These are phyloP conservation scores for Fagopyrum tataricum DNA, from an alignment of 148 eudicot species.

Conservation along the genomic window DNA sequence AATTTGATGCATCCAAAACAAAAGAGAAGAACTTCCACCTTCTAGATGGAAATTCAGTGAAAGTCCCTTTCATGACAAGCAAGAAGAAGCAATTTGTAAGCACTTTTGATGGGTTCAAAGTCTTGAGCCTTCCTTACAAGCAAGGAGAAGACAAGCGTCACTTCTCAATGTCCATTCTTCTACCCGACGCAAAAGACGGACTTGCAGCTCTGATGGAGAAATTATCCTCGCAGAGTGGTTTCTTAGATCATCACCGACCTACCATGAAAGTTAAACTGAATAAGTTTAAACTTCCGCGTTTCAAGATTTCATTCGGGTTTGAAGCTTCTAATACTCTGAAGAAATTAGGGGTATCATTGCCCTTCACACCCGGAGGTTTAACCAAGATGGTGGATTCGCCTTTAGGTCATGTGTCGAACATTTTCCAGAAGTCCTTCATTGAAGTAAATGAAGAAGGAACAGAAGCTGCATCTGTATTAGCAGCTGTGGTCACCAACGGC, in stretches of 20 bases:
- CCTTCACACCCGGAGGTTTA: constrained; percentile 57
- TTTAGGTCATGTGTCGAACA: constrained; percentile 48
- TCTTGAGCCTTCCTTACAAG: constrained; percentile 63
- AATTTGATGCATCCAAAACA: constrained; percentile 57
- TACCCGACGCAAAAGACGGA: constrained; percentile 72
- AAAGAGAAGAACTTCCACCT: constrained; percentile 65
- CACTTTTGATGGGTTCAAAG: constrained; percentile 59
- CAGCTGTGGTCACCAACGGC: constrained; percentile 33
- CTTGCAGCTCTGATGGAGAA: constrained; percentile 44
- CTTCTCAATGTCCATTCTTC: constrained; percentile 70
- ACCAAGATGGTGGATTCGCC: constrained; percentile 69
- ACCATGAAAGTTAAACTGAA: constrained; percentile 39
- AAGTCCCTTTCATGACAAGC: constrained; percentile 90
- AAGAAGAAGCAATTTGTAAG: constrained; percentile 44
- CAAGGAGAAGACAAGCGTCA: constrained; percentile 64
- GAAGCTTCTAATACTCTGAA: constrained; percentile 69
- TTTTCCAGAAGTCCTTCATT: constrained; percentile 71
- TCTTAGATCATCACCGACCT: constrained; percentile 53
- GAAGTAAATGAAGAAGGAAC: constrained; percentile 96
- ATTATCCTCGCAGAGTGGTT: constrained; percentile 44
- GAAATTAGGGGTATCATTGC: constrained; percentile 44
- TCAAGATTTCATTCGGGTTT: constrained; percentile 70
- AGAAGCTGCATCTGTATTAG: constrained; percentile 81
- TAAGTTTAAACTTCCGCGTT: constrained; percentile 56
- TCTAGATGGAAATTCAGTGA: constrained; percentile 44